Evolutionary conservation across 1,284 basidiomycete genomes (phyloP).

Genomic region (Malassezia sp.): DNA sequence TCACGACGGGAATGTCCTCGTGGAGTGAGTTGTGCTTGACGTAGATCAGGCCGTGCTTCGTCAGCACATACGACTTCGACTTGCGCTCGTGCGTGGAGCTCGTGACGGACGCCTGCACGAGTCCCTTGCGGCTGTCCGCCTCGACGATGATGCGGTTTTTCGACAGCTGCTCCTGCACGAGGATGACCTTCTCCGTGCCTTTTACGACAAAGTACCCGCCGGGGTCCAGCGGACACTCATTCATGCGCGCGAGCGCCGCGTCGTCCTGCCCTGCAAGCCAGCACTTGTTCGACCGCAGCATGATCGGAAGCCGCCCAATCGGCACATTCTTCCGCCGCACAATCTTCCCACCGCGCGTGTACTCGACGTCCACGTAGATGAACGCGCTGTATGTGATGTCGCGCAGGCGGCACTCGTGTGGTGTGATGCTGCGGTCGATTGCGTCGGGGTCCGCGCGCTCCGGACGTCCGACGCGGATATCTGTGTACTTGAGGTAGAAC

Average conservation of each 20-base stretch:
- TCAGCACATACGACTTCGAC: slow-evolving; percentile 94
- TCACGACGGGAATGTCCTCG: slow-evolving; percentile 90
- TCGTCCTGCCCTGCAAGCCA: slow-evolving; percentile 69
- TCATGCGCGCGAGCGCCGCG: slow-evolving; percentile 77
- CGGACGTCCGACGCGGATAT: slow-evolving; percentile 68
- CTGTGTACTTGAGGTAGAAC: slow-evolving; percentile 93
- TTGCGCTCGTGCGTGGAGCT: slow-evolving; percentile 89
- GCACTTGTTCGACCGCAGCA: slow-evolving; percentile 81
- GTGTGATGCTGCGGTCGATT: slow-evolving; percentile 74
- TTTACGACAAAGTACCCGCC: slow-evolving; percentile 99
- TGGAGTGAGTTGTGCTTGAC: slow-evolving; percentile 97
- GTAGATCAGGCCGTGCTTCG: slow-evolving; percentile 85
- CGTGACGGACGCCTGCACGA: slow-evolving; percentile 92
- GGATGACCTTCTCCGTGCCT: slow-evolving; percentile 97
- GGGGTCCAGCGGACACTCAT: slow-evolving; percentile 93
- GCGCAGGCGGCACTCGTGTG: slow-evolving; percentile 91
- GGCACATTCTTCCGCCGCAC: slow-evolving; percentile 71
- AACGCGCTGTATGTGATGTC: slow-evolving; percentile 93
- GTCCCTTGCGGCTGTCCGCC: slow-evolving; percentile 62
- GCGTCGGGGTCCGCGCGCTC: slow-evolving; percentile 65
- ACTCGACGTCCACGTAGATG: slow-evolving; percentile 88
- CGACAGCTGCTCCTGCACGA: slow-evolving; percentile 96
- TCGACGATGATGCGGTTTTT: slow-evolving; percentile 99
- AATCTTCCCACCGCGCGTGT: slow-evolving; percentile 81
- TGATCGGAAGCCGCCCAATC: slow-evolving; percentile 89